Evolutionary conservation across 345 rosid species (phyloP).

Genomic region (Erysimum cheiranthoides): DNA sequence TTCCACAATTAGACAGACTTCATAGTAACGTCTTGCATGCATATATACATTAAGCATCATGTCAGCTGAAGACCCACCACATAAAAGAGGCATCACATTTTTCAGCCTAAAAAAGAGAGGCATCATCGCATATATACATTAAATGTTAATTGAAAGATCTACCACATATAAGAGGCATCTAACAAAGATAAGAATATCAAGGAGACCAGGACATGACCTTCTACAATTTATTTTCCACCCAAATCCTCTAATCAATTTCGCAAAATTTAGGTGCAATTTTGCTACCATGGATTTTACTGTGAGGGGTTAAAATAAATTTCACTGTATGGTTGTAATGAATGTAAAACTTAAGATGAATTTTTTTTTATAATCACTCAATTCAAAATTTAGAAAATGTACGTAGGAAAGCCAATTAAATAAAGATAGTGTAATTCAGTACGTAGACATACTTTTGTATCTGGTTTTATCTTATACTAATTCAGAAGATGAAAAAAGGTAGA

Average conservation of each 20-base stretch:
- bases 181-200: background rate
- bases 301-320: background rate
- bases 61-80: background rate
- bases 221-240: background rate
- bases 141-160: background rate
- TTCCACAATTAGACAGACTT: background rate
- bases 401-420: background rate
- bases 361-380: background rate
- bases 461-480: background rate
- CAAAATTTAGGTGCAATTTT: background rate
- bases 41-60: background rate
- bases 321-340: background rate
- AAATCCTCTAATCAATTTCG: background rate
- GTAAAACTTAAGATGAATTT: background rate
- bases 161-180: background rate
- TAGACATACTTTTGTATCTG: too few relatives aligned
- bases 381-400: background rate
- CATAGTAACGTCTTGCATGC: background rate
- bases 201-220: background rate
- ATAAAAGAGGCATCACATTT: background rate
- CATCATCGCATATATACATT: conserved; percentile 7
- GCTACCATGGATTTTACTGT: background rate
- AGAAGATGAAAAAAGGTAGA: background rate
- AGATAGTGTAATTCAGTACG: background rate
- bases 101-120: background rate